Percentiles rank a stretch among this genome's conserved stretches.
phyloP scores from a whole-genome alignment of 129 eudicot species.

The Tagetes patula region DNA sequence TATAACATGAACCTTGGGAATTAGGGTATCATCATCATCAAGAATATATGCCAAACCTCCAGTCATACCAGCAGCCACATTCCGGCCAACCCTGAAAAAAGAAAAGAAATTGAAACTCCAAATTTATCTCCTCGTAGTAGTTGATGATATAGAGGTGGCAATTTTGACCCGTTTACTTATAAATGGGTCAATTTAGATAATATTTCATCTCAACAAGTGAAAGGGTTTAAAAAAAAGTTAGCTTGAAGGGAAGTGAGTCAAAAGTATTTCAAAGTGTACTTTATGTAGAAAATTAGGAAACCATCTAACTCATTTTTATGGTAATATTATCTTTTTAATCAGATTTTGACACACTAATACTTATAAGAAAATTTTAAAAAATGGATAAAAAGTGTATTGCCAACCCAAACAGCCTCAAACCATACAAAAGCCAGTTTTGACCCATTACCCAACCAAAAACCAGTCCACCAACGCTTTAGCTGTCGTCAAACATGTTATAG shows the following conservation, averaged over 20 bases:
- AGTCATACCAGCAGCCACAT: slow-evolving; percentile 99
- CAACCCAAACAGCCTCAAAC: background rate
- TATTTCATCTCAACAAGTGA: background rate
- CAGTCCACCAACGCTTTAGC: background rate
- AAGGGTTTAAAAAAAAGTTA: background rate
- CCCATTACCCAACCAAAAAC: background rate
- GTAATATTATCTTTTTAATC: background rate
- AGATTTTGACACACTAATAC: background rate
- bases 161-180: background rate
- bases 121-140: background rate
- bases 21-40: slow-evolving; percentile 91
- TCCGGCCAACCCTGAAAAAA: slow-evolving; percentile 78
- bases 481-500: background rate
- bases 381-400: background rate
- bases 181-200: background rate
- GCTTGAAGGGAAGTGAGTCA: background rate
- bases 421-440: background rate
- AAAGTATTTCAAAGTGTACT: background rate
- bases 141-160: background rate
- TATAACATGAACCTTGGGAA: slow-evolving; percentile 73
- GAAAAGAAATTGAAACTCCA: background rate
- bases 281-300: background rate
- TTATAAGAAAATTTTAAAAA: background rate
- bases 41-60: slow-evolving; percentile 97
- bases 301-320: background rate